These are phyloP conservation scores for Podila epigama DNA, from an alignment of 192 early-diverging fungal genomes.

Conservation along the genomic window DNA sequence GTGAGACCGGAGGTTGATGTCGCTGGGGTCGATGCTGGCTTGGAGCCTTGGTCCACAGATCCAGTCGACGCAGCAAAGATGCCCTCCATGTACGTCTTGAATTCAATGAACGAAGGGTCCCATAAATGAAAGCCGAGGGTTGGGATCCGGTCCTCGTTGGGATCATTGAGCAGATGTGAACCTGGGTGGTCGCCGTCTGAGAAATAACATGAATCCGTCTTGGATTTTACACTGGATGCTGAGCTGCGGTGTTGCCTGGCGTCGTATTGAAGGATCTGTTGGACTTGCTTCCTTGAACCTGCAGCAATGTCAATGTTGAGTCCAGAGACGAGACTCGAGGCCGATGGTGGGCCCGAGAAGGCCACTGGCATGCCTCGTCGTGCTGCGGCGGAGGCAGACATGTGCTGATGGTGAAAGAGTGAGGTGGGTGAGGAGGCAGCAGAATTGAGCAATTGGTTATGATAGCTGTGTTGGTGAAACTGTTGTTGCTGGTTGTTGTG, in stretches of 20 bases:
- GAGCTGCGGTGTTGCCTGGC: conserved; percentile 40
- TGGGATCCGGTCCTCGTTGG: conserved; percentile 41
- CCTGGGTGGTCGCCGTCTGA: conserved; percentile 46
- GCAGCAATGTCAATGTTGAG: conserved; percentile 10
- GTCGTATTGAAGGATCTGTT: conserved; percentile 38
- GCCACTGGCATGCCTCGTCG: conserved; percentile 33
- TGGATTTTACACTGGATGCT: conserved; percentile 35
- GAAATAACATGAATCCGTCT: conserved; percentile 48
- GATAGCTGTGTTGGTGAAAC: conserved; percentile 15
- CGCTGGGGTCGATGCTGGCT: conserved; percentile 10
- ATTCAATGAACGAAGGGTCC: conserved; percentile 44
- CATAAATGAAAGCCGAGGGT: conserved; percentile 43
- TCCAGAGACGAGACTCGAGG: background rate
- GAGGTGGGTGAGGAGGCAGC: conserved; percentile 5
- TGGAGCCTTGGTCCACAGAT: background rate
- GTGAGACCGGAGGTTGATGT: conserved; percentile 10
- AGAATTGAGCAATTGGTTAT: conserved; percentile 19
- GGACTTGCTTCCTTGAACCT: conserved; percentile 35
- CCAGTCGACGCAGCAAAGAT: conserved; percentile 12
- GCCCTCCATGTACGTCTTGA: conserved; percentile 38
- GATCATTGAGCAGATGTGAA: conserved; percentile 35
- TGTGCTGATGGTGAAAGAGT: conserved; percentile 40
- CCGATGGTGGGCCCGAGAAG: background rate
- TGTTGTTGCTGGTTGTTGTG: conserved; percentile 22
- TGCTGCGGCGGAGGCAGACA: conserved; percentile 29